Evolutionary conservation across 1,284 basidiomycete genomes (phyloP), one percentile per base, ranked within the genome.

Genomic region (Cryptococcus amylolentus): DNA sequence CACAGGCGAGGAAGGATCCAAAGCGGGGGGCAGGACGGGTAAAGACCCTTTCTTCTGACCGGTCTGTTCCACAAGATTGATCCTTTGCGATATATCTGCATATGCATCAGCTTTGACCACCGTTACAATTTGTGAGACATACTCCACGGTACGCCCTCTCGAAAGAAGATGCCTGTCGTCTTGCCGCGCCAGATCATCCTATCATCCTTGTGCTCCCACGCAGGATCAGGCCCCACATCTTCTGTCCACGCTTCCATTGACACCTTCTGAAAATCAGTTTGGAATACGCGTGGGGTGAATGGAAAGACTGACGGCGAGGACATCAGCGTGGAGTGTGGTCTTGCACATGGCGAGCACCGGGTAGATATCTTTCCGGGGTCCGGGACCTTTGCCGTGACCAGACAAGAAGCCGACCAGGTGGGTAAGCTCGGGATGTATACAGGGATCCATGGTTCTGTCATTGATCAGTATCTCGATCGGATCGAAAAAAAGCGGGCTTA

Each of bases 131-230:
- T 28, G 28, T 5, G 28, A 5, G 8, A 50, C 71, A 61, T 55
- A 71, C 71, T 72, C 86, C 86, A 87, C 6, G 78, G 72, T 10
- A 75, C 75, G 1, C 68, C 59, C 5, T 68, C 60, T 0, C 71
- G 71, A 55, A 84, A 81, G 63, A 75, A 79, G 45, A 86, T 86
- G 1, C 86, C 86, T 0, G 86, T 87, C 49, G 82, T 85, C 49
- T 80, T 82, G 3, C 86, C 86, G 18, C 86, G 79, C 86, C 86
- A 88, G 23, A 82, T 70, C 31, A 88, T 65, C 31, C 82, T 68
- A 41, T 84, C 81, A 56, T 86, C 81, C 72, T 84, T 86, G 20
- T 80, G 76, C 31, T 82, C 81, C 82, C 84, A 88, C 0, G 69
- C 71, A 0, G 82, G 79, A 66, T 86, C 84, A 47, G 80, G 69